These are phyloP conservation scores for Dactylorhiza incarnata DNA, from an alignment of 106 monocot genomes.

Conservation along the genomic window DNA sequence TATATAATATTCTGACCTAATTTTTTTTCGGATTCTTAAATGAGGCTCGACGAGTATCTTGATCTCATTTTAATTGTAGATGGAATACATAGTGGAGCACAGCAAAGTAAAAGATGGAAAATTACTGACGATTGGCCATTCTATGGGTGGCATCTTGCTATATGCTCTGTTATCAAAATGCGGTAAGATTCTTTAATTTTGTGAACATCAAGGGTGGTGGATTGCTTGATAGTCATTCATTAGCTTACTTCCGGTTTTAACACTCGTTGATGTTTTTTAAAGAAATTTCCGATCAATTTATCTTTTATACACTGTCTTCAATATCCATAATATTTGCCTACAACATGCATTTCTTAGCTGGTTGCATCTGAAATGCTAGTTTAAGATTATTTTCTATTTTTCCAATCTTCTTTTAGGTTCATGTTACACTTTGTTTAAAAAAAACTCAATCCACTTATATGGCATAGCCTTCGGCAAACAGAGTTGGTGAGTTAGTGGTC, in stretches of 20 bases:
- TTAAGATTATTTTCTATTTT: background rate
- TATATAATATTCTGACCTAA: background rate
- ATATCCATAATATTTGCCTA: background rate
- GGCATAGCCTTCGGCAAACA: background rate
- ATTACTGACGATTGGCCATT: conserved; percentile 88
- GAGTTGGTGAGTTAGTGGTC: no score
- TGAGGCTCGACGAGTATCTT: background rate
- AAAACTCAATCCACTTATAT: background rate
- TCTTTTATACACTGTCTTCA: no score
- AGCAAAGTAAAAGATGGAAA: conserved; percentile 67
- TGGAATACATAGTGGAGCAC: conserved; percentile 73
- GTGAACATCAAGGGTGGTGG: background rate
- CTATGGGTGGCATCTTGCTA: conserved; percentile 91
- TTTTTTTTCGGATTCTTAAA: background rate
- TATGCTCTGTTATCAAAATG: conserved; percentile 83
- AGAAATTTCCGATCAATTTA: background rate
- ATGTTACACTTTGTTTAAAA: background rate
- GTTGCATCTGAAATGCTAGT: background rate
- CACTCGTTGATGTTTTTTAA: background rate
- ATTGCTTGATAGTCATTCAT: background rate
- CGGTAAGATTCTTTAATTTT: conserved; percentile 33
- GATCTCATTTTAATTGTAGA: conserved; percentile 31
- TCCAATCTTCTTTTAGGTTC: background rate
- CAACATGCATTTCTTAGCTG: background rate
- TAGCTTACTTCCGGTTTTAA: background rate